Conservation (phyloP, 208 protist species). For the Leishmania gerbilli region DNA sequence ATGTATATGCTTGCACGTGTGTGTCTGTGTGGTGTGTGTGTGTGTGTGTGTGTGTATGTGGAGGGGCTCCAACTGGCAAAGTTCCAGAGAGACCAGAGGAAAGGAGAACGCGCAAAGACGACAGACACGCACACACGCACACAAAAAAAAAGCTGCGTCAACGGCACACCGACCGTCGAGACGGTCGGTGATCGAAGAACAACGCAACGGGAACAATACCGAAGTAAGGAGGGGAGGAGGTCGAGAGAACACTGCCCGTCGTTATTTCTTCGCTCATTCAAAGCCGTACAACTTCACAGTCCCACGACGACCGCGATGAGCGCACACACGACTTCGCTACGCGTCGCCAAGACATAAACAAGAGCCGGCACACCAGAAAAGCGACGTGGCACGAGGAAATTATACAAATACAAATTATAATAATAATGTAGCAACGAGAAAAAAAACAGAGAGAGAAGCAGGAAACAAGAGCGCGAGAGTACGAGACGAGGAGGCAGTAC, state of each 20-base stretch:
- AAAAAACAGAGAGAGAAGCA: neutral
- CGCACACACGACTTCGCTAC: neutral
- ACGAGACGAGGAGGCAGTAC: neutral
- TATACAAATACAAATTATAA: no score
- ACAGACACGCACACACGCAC: neutral
- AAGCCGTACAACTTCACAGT: neutral
- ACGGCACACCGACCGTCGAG: neutral
- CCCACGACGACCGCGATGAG: neutral
- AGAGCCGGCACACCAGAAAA: neutral
- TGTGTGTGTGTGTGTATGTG: neutral
- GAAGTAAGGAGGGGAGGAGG: no score
- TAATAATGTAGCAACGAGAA: no score
- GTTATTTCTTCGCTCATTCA: neutral
- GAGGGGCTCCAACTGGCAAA: neutral
- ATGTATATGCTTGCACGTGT: neutral
- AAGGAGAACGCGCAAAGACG: neutral
- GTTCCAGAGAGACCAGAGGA: neutral
- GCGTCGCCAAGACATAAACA: neutral
- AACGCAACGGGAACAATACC: neutral
- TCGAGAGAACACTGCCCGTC: no score
- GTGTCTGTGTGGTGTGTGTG: neutral
- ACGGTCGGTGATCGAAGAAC: neutral
- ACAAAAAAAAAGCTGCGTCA: neutral
- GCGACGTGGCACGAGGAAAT: no score
- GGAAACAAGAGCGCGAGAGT: neutral